These are phyloP conservation scores for Suillus weaverae DNA, from an alignment of 768 basidiomycete genomes.

Conservation along the genomic window DNA sequence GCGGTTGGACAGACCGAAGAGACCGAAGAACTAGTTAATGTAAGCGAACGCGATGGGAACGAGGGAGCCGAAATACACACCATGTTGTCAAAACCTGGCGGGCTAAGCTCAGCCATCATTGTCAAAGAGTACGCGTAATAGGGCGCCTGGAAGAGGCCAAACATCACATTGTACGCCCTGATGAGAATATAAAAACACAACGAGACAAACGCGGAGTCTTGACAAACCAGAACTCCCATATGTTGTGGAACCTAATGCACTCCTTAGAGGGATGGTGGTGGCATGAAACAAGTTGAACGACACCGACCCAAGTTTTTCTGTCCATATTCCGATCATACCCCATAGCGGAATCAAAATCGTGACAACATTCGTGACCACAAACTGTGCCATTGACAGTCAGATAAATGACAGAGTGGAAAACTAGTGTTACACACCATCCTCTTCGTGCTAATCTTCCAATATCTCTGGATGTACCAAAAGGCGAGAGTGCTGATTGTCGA, in stretches of 20 bases:
- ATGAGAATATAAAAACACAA: constrained; percentile 2
- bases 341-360: constrained; percentile 80
- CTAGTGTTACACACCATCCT: constrained; percentile 55
- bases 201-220: not conserved
- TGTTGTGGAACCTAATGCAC: constrained; percentile 63
- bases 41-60: not conserved
- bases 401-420: no score
- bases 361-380: constrained; percentile 72
- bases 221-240: constrained; percentile 82
- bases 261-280: constrained; percentile 2
- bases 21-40: constrained; percentile 68
- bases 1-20: constrained; percentile 82
- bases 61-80: constrained; percentile 24
- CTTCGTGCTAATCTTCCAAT: constrained; percentile 80
- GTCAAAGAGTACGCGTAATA: constrained; percentile 86
- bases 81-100: constrained; percentile 87
- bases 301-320: constrained; percentile 61
- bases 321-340: constrained; percentile 89
- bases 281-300: not conserved
- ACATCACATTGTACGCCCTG: constrained; percentile 79
- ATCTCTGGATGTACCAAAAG: constrained; percentile 82
- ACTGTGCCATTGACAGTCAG: constrained; percentile 39
- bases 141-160: constrained; percentile 81
- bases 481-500: constrained; percentile 71
- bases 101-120: constrained; percentile 87